Conservation (phyloP, 2,329 filamentous ascomycete species). For the Lasiodiplodia hormozganensis region DNA sequence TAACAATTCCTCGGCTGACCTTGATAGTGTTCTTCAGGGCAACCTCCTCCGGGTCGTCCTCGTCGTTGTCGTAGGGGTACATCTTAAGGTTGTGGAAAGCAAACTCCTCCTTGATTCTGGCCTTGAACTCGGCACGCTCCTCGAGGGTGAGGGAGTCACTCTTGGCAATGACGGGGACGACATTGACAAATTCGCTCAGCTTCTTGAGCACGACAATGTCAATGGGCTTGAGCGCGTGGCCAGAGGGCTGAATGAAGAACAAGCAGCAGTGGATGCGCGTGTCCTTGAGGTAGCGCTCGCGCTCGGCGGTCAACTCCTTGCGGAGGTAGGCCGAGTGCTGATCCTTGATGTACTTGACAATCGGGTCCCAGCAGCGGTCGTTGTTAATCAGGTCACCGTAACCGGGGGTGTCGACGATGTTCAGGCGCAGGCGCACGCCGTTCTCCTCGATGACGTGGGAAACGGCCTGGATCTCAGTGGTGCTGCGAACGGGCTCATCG, state of each 20-base stretch:
- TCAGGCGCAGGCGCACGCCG: slow-evolving; percentile 93
- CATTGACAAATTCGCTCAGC: slow-evolving; percentile 98
- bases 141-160: slow-evolving; percentile 94
- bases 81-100: slow-evolving; percentile 99
- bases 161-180: slow-evolving; percentile 98
- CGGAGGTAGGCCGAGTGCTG: slow-evolving; percentile 99
- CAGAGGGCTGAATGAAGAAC: slow-evolving; percentile 99
- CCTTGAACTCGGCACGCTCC: slow-evolving; percentile 96
- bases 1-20: slow-evolving; percentile 59
- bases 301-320: slow-evolving; percentile 98
- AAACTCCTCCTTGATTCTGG: slow-evolving; percentile 98
- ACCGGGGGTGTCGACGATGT: slow-evolving; percentile 98
- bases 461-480: slow-evolving; percentile 96
- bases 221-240: slow-evolving; percentile 98
- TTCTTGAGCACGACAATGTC: slow-evolving; percentile 99
- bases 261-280: slow-evolving; percentile 99
- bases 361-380: slow-evolving; percentile 99
- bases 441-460: slow-evolving; percentile 99
- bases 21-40: slow-evolving; percentile 95
- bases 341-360: slow-evolving; percentile 99
- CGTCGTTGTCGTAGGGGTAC: slow-evolving; percentile 99
- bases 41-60: slow-evolving; percentile 96
- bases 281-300: slow-evolving; percentile 98
- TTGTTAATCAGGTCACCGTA: slow-evolving; percentile 99
- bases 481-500: slow-evolving; percentile 91